Evolutionary conservation across 345 rosid genomes (phyloP), one percentile per base, ranked within the genome.

Genomic region (Firmiana major): DNA sequence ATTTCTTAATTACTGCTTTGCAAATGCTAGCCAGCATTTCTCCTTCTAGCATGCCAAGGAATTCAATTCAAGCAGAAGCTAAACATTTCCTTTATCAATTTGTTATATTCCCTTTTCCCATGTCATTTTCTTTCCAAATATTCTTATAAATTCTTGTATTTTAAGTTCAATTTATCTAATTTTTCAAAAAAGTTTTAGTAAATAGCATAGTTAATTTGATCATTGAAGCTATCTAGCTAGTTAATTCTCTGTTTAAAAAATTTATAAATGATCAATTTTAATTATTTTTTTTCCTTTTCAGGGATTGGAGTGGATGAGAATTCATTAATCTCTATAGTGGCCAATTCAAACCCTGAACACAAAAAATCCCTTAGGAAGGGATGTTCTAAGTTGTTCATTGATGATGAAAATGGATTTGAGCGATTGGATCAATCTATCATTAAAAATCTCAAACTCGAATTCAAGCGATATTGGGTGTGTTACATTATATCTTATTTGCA

Each of bases 291-390:
- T 6, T 34, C 2, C 28, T 31, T 26, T 15, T 17, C 76, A 88
- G 99, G 99, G 48, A 83, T 87, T 79, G 99, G 98, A 83, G 85
- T 96, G 55, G 98, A 93, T 63, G 99, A 96, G 90, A 83, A 79
- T 31, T 79, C 89, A 64, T 22, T 93, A 79, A 80, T 93, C 76
- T 84, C 83, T 28, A 75, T 79, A 34, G 57, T 93, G 68, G 94
- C 93, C 59, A 87, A 83, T 24, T 87, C 97, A 10, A 87, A 82
- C 22, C 85, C 87, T 42, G 93, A 92, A 64, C 89, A 89, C 38
- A 73, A 91, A 75, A 77, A 59, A 60, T 12, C 85, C 26, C 84
- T 90, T 73, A 87, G 97, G 85, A 90, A 92, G 74, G 82, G 78
- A 84, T 67, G 76, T 81, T 86, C 34, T 84, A 74, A 54, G 86